Percentiles rank a stretch among this genome's conserved stretches.
Evolutionary conservation across 78 protist genomes (phyloP).

Genomic region (Thecamonas trahens): DNA sequence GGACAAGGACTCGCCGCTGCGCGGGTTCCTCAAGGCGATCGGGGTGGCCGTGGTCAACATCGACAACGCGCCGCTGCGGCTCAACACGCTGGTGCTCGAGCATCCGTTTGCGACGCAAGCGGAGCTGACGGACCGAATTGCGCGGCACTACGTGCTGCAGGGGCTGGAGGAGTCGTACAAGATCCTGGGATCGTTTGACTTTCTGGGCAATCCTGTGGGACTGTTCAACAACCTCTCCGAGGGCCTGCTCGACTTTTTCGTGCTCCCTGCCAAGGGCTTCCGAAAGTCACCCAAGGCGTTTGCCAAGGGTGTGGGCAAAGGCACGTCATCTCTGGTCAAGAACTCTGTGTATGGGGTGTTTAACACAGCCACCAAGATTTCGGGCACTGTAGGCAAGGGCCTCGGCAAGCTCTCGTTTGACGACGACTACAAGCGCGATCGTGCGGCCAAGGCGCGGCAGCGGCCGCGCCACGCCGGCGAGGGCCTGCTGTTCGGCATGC

Average conservation of each 20-base stretch:
- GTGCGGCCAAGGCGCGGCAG: conserved; percentile 21
- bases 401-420: conserved; percentile 47
- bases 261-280: conserved; percentile 55
- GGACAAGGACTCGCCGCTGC: conserved; percentile 42
- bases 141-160: not conserved
- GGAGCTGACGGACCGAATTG: not conserved
- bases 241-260: conserved; percentile 59
- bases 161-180: conserved; percentile 36
- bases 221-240: conserved; percentile 36
- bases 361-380: conserved; percentile 43
- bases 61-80: conserved; percentile 47
- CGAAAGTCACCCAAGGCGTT: conserved; percentile 56
- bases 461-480: conserved; percentile 50
- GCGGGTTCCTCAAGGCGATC: conserved; percentile 26
- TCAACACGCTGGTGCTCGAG: conserved; percentile 54
- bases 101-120: conserved; percentile 32
- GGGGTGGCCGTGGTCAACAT: conserved; percentile 45
- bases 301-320: conserved; percentile 52
- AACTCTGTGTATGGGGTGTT: conserved; percentile 53
- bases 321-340: conserved; percentile 32
- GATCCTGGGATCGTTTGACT: conserved; percentile 36
- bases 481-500: conserved; percentile 47
- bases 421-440: conserved; percentile 41
- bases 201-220: conserved; percentile 46
- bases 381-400: conserved; percentile 58